Conservation (phyloP, 2,329 filamentous ascomycete species). For the Clathrospora elynae region DNA sequence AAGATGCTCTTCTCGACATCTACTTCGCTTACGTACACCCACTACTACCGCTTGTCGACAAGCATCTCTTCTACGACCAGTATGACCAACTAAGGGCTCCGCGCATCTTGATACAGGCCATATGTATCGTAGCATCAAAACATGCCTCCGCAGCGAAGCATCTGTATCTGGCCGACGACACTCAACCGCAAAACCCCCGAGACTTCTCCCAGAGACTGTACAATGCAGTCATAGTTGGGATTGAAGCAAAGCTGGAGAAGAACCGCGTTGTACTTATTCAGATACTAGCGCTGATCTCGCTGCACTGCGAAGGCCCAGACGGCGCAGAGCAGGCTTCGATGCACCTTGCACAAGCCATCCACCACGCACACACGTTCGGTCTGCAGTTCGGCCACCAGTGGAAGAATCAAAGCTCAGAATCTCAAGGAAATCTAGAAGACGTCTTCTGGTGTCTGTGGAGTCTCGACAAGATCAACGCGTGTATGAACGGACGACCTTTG, state of each 20-base stretch:
- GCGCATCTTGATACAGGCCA: slow-evolving; percentile 51
- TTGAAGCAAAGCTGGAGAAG: slow-evolving; percentile 50
- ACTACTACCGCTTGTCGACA: slow-evolving; percentile 54
- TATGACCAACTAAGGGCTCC: slow-evolving; percentile 46
- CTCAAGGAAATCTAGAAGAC: slow-evolving; percentile 50
- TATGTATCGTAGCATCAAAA: slow-evolving; percentile 57
- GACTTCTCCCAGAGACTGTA: slow-evolving; percentile 55
- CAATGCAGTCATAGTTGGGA: slow-evolving; percentile 48
- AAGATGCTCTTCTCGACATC: slow-evolving; percentile 50
- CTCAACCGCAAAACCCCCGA: slow-evolving; percentile 45
- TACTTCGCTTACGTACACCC: slow-evolving; percentile 55
- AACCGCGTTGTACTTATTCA: slow-evolving; percentile 56
- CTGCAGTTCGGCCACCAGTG: slow-evolving; percentile 52
- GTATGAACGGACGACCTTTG: slow-evolving; percentile 54
- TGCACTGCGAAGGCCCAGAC: slow-evolving; percentile 55
- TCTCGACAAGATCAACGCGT: slow-evolving; percentile 55
- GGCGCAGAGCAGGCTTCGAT: slow-evolving; percentile 55
- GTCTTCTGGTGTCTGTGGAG: slow-evolving; percentile 59
- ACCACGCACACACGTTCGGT: slow-evolving; percentile 56
- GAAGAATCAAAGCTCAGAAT: slow-evolving; percentile 47
- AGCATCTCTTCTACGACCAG: slow-evolving; percentile 49
- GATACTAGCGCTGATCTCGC: slow-evolving; percentile 53
- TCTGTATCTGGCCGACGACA: slow-evolving; percentile 47
- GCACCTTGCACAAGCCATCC: slow-evolving; percentile 55
- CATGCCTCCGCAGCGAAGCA: slow-evolving; percentile 51